These are phyloP conservation scores for Lactarius trivialis DNA, from an alignment of 768 basidiomycete genomes.

Conservation along the genomic window DNA sequence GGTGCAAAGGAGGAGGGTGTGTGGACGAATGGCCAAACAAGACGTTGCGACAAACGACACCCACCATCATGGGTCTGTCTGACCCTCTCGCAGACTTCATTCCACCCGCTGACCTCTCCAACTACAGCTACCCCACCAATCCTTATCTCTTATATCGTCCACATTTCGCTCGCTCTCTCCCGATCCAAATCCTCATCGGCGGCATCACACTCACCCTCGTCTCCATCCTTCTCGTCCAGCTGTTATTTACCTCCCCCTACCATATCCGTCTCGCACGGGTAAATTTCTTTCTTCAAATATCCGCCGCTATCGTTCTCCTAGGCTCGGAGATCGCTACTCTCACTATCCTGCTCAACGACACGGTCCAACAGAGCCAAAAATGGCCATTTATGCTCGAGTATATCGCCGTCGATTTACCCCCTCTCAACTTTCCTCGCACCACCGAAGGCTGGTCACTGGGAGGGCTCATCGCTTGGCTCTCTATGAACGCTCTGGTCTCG, in stretches of 20 bases:
- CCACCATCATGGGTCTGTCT: conserved; percentile 9
- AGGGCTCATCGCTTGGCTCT: conserved; percentile 71
- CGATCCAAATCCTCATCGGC: conserved; percentile 81
- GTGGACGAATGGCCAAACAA: not conserved
- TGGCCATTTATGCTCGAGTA: conserved; percentile 99
- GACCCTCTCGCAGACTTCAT: not conserved
- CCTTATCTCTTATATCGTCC: conserved; percentile 79
- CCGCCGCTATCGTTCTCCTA: conserved; percentile 74
- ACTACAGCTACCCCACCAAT: conserved; percentile 36
- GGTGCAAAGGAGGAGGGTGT: not conserved
- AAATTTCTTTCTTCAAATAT: conserved; percentile 87
- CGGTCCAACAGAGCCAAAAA: conserved; percentile 53
- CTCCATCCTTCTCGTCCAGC: conserved; percentile 80
- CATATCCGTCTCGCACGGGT: conserved; percentile 91
- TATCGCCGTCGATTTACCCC: conserved; percentile 74
- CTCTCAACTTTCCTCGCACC: conserved; percentile 32
- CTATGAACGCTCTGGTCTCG: conserved; percentile 81
- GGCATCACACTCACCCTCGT: conserved; percentile 83
- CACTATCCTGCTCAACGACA: conserved; percentile 59
- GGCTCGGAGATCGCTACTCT: conserved; percentile 72
- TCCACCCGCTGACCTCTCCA: not conserved
- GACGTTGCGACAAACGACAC: not conserved
- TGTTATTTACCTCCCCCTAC: conserved; percentile 92
- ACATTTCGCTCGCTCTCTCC: conserved; percentile 77
- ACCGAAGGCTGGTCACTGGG: conserved; percentile 50